A percentile compares a stretch with the other conserved stretches of the same genome.
phyloP scores from a whole-genome alignment of 345 rosid species.

The Lumnitzera littorea region DNA sequence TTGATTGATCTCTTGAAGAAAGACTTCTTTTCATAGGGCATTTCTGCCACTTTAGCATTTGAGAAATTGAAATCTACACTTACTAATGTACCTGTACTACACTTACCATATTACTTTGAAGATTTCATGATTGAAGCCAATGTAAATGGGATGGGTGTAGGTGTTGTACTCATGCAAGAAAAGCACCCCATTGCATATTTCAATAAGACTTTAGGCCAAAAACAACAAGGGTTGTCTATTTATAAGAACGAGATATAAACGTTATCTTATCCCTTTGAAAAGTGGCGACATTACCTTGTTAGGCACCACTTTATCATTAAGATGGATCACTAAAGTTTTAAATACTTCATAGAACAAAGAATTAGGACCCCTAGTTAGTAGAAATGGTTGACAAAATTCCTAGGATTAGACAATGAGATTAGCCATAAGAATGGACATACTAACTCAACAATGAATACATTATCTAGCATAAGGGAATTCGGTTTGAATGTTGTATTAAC shows the following conservation, averaged over 20 bases:
- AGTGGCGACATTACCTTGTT: background rate
- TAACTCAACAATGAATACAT: background rate
- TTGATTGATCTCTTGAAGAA: background rate
- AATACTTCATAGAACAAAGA: background rate
- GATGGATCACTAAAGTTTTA: background rate
- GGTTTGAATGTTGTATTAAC: background rate
- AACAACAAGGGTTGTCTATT: background rate
- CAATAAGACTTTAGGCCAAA: background rate
- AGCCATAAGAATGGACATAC: background rate
- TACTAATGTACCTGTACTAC: background rate
- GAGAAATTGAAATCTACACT: background rate
- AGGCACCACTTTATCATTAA: background rate
- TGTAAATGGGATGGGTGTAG: background rate
- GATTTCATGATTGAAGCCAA: background rate
- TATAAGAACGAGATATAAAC: background rate
- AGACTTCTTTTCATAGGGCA: background rate
- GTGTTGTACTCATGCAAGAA: no score
- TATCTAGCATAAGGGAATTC: background rate
- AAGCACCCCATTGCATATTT: background rate
- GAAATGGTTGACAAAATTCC: background rate
- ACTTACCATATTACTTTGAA: background rate
- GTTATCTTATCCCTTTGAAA: background rate
- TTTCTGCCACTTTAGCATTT: background rate
- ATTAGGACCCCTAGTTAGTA: background rate
- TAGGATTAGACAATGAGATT: background rate